Percentiles rank a stretch among this genome's conserved stretches.
phyloP scores from a whole-genome alignment of 805 yeast species.

The Komagataella ulmi region DNA sequence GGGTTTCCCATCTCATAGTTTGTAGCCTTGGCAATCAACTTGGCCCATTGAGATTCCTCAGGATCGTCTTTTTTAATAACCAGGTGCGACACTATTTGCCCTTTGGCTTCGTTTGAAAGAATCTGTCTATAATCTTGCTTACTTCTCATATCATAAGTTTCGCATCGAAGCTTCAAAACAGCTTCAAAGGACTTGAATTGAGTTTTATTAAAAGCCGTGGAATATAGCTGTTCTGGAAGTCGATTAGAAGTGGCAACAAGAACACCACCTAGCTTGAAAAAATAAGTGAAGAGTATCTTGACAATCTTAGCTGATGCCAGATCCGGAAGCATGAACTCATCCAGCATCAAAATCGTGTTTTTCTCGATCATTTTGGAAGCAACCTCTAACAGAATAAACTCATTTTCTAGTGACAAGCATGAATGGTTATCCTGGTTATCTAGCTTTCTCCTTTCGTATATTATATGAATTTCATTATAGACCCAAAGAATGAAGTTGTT shows the following conservation, averaged over 20 bases:
- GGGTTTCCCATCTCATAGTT: constrained; percentile 3
- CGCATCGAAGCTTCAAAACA: constrained; percentile 45
- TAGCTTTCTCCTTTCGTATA: constrained; percentile 28
- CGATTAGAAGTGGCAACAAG: constrained; percentile 63
- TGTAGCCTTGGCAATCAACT: constrained; percentile 12
- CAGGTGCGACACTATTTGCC: constrained; percentile 14
- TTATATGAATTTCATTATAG: constrained; percentile 43
- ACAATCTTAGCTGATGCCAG: constrained; percentile 61
- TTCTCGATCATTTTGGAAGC: constrained; percentile 49
- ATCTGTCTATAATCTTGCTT: constrained; percentile 38
- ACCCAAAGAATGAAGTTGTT: constrained; percentile 60
- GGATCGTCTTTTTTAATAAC: constrained; percentile 16
- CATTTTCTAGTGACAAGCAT: constrained; percentile 35
- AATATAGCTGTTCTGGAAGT: constrained; percentile 58
- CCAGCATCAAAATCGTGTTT: constrained; percentile 48
- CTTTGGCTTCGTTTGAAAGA: constrained; percentile 12
- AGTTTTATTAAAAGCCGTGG: constrained; percentile 46
- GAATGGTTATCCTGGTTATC: constrained; percentile 18
- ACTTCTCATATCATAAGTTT: constrained; percentile 49
- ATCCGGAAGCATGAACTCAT: constrained; percentile 71
- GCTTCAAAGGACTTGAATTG: constrained; percentile 45
- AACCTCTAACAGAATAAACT: constrained; percentile 49
- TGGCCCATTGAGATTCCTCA: constrained; percentile 21
- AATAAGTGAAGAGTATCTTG: constrained; percentile 50
- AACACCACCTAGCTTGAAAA: constrained; percentile 64